phyloP scores from a whole-genome alignment of 169 alveolate species.

The Plasmodium billcollinsi region DNA sequence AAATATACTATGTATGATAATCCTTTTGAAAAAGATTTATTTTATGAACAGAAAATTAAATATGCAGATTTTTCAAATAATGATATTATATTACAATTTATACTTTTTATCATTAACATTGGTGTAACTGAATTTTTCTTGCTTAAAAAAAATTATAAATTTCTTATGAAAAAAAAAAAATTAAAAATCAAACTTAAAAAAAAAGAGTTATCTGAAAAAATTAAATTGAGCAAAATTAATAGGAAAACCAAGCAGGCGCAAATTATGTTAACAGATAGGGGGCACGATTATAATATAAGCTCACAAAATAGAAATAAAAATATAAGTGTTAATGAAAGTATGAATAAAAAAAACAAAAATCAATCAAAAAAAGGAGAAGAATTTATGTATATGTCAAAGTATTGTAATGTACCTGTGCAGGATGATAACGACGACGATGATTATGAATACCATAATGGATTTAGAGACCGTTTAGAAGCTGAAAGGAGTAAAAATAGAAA shows the following conservation, averaged over 20 bases:
- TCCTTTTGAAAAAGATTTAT: constrained; percentile 55
- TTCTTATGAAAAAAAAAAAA: constrained; percentile 15
- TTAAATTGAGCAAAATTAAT: not conserved
- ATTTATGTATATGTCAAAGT: not conserved
- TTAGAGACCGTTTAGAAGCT: too few relatives aligned
- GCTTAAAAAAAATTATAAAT: constrained; percentile 42
- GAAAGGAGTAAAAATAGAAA: not conserved
- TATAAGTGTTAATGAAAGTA: not conserved
- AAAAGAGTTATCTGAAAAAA: constrained; percentile 4
- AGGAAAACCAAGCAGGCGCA: not conserved
- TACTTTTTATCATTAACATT: constrained; percentile 31
- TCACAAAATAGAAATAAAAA: not conserved
- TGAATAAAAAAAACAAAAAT: not conserved
- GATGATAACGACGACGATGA: constrained; percentile 1
- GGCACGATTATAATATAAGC: not conserved
- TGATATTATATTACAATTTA: constrained; percentile 59
- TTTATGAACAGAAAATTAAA: constrained; percentile 47
- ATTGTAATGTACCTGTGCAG: not conserved
- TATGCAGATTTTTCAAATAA: constrained; percentile 38
- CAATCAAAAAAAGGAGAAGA: not conserved
- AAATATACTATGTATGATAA: not conserved
- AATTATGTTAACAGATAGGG: not conserved
- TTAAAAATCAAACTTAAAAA: constrained; percentile 24
- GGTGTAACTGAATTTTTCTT: constrained; percentile 37
- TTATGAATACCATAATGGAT: not conserved